Conservation (phyloP, 768 basidiomycete genomes). For the Lentinula detonsa region DNA sequence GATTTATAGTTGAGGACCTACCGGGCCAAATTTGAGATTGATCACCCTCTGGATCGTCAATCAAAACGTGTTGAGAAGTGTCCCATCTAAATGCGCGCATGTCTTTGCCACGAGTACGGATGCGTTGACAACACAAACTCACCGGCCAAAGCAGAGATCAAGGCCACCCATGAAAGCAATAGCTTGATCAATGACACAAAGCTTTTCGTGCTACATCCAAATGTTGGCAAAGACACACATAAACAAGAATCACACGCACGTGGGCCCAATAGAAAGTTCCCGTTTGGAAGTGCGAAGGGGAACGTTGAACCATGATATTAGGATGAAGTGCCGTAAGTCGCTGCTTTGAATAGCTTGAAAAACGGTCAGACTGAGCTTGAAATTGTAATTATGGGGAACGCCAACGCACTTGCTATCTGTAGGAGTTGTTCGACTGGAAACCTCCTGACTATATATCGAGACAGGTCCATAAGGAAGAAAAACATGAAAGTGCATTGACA, state of each 20-base stretch:
- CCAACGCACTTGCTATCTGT: constrained; percentile 82
- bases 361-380: not conserved
- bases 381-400: not conserved
- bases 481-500: constrained; percentile 18
- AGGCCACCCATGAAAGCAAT: constrained; percentile 98
- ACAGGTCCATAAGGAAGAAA: not conserved
- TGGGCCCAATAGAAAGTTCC: constrained; percentile 99
- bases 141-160: constrained; percentile 90
- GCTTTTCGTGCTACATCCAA: constrained; percentile 78
- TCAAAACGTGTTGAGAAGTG: constrained; percentile 86
- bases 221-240: not conserved
- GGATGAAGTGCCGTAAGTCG: constrained; percentile 72
- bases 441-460: constrained; percentile 65
- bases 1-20: constrained; percentile 20
- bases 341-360: constrained; percentile 76
- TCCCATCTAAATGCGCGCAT: constrained; percentile 64
- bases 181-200: constrained; percentile 95
- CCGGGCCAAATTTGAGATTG: constrained; percentile 84
- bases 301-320: constrained; percentile 94
- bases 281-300: constrained; percentile 95
- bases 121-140: constrained; percentile 3
- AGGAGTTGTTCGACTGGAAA: constrained; percentile 91
- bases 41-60: constrained; percentile 73
- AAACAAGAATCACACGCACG: constrained; percentile 38
- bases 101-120: constrained; percentile 2